These are phyloP conservation scores for Arthrobotrys entomopaga DNA, from an alignment of 2,329 filamentous ascomycete species.

Conservation along the genomic window DNA sequence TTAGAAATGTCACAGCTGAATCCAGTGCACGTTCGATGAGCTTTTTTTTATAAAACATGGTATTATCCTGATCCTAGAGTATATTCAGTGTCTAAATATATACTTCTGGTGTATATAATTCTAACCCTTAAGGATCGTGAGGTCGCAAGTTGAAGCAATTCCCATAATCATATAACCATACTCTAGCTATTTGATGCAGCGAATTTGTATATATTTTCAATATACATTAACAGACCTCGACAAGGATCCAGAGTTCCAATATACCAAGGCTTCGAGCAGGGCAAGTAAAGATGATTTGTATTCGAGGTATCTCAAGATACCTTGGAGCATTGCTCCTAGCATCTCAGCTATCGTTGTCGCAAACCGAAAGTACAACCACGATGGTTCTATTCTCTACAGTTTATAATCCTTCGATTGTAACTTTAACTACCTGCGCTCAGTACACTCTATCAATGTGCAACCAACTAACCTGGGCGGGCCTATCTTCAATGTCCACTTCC, in stretches of 20 bases:
- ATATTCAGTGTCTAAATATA: too few species aligned
- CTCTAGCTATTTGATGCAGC: too few species aligned
- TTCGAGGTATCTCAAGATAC: background rate
- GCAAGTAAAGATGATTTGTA: background rate
- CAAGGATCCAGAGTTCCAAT: background rate
- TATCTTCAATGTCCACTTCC: constrained; percentile 9
- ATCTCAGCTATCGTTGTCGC: background rate
- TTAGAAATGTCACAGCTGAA: too few species aligned
- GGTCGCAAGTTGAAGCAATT: too few species aligned
- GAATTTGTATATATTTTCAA: too few species aligned
- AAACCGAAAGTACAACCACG: background rate
- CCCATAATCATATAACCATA: too few species aligned
- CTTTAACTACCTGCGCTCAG: constrained; percentile 16
- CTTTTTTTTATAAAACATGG: too few species aligned
- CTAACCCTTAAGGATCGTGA: too few species aligned
- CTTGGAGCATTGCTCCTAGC: background rate
- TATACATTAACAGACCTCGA: background rate
- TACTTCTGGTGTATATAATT: too few species aligned
- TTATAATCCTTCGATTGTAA: constrained; percentile 1
- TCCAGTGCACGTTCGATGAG: too few species aligned
- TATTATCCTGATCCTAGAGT: too few species aligned
- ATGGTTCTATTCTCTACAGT: constrained; percentile 4
- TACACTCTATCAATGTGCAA: background rate
- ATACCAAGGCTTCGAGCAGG: background rate
- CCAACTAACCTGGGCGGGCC: background rate